Evolutionary conservation across 768 basidiomycete species (phyloP).

Genomic region (Phaeotremella skinneri): DNA sequence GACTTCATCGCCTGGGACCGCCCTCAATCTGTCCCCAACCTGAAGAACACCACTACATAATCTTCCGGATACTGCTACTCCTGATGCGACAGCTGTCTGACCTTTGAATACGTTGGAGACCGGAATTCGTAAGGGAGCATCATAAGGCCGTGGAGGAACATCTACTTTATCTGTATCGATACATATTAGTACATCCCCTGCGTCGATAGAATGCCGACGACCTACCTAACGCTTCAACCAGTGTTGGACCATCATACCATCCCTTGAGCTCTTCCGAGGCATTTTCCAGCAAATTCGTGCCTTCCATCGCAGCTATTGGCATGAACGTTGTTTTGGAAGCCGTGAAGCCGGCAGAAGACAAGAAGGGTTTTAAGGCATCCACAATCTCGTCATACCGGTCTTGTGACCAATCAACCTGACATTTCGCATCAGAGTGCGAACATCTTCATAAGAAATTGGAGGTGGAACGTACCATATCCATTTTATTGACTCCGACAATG

Average conservation of each 20-base stretch:
- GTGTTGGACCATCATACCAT: constrained; percentile 85
- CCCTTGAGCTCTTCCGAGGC: constrained; percentile 57
- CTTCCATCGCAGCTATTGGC: constrained; percentile 85
- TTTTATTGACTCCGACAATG: constrained; percentile 89
- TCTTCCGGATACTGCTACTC: constrained; percentile 75
- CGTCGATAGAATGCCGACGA: neutral
- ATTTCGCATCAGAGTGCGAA: neutral
- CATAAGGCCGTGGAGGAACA: constrained; percentile 74
- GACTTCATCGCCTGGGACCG: constrained; percentile 88
- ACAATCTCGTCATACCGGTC: constrained; percentile 83
- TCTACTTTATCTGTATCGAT: constrained; percentile 66
- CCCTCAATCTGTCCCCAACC: constrained; percentile 80
- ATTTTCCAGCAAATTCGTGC: constrained; percentile 67
- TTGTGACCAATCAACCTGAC: constrained; percentile 80
- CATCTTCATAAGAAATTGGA: neutral
- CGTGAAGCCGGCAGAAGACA: constrained; percentile 82
- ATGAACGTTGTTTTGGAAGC: constrained; percentile 74
- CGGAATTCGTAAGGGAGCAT: constrained; percentile 75
- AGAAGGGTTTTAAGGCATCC: constrained; percentile 69
- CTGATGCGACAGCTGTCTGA: constrained; percentile 64
- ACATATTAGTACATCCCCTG: constrained; percentile 4
- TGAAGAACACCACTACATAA: constrained; percentile 85
- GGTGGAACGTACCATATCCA: constrained; percentile 68
- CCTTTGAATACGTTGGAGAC: constrained; percentile 95
- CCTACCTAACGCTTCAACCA: constrained; percentile 78